Percentiles rank a stretch among this genome's conserved stretches.
Conservation (phyloP, 805 yeast genomes). For the Lipomyces kockii region DNA sequence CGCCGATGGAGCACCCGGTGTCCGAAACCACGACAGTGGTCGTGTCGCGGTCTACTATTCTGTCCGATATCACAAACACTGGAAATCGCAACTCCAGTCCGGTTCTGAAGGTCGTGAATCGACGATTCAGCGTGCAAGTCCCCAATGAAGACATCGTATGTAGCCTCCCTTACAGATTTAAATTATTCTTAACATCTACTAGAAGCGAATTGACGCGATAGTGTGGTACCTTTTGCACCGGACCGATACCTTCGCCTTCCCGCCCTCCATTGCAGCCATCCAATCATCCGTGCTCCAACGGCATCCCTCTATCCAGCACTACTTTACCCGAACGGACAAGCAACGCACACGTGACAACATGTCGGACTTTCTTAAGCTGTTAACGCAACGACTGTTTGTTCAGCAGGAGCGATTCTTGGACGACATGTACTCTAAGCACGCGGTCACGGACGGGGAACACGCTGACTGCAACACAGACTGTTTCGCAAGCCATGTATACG, state of each 20-base stretch:
- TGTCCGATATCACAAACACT: constrained; percentile 27
- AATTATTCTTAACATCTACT: background rate
- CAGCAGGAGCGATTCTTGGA: constrained; percentile 27
- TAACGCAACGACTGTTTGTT: constrained; percentile 22
- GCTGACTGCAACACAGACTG: constrained; percentile 26
- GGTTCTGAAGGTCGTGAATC: constrained; percentile 12
- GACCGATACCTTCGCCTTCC: constrained; percentile 28
- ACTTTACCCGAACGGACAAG: background rate
- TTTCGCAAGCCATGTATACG: constrained; percentile 25
- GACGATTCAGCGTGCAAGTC: constrained; percentile 23
- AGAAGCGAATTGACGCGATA: constrained; percentile 15
- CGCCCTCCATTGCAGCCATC: constrained; percentile 28
- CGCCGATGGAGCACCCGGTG: background rate
- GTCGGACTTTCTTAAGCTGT: constrained; percentile 21
- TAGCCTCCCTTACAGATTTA: background rate
- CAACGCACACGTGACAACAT: constrained; percentile 7
- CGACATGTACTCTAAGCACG: constrained; percentile 23
- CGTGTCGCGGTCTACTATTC: constrained; percentile 20
- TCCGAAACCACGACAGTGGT: constrained; percentile 22
- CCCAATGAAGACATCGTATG: constrained; percentile 20
- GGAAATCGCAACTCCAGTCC: background rate
- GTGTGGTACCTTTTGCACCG: constrained; percentile 23
- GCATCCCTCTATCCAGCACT: background rate
- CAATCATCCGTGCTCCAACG: constrained; percentile 3
- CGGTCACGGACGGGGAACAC: background rate